These are phyloP conservation scores for Combretum micranthum DNA, from an alignment of 345 rosid species.

Conservation along the genomic window DNA sequence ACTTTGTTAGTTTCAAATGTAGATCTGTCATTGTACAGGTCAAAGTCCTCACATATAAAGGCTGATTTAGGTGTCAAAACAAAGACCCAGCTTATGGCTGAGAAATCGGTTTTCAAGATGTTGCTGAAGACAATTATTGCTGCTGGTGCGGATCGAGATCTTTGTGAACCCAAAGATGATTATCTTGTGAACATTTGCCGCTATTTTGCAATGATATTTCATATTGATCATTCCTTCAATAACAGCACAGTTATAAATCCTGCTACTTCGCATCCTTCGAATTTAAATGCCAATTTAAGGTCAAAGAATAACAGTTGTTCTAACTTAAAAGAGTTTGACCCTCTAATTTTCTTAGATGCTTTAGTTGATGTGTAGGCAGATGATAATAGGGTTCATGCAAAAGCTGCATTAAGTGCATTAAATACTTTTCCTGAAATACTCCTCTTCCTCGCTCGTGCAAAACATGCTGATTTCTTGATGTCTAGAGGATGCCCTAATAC, in stretches of 20 bases:
- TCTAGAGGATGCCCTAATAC: no score
- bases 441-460: constrained; percentile 93
- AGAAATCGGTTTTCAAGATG: constrained; percentile 94
- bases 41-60: constrained; percentile 75
- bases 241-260: constrained; percentile 36
- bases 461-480: no score
- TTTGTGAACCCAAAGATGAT: no score
- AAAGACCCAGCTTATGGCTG: constrained; percentile 98
- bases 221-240: no score
- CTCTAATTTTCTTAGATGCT: no score
- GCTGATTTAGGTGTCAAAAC: constrained; percentile 47
- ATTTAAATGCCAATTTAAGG: constrained; percentile 39
- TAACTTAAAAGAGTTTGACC: no score
- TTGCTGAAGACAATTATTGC: constrained; percentile 80
- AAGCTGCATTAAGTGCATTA: constrained; percentile 81
- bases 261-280: constrained; percentile 46
- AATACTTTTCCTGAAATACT: constrained; percentile 83
- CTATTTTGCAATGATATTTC: no score
- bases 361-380: no score
- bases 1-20: constrained; percentile 53
- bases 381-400: no score
- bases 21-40: constrained; percentile 66
- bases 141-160: constrained; percentile 75
- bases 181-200: no score
- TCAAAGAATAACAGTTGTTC: constrained; percentile 56